Conservation (phyloP, 2,329 filamentous ascomycete genomes). For the Setomelanomma holmii region DNA sequence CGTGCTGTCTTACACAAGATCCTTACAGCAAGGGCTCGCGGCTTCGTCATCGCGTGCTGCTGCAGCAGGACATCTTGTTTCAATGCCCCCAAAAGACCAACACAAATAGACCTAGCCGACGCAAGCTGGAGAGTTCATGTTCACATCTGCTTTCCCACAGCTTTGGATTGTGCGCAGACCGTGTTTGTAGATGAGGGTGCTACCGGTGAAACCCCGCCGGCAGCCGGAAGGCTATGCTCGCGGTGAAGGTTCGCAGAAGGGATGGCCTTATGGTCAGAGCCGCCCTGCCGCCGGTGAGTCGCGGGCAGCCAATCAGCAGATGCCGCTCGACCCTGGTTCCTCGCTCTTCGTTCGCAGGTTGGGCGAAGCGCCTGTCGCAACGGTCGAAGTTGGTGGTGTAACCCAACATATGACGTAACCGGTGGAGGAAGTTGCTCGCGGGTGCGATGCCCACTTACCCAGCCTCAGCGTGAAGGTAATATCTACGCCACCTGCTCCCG, state of each 20-base stretch:
- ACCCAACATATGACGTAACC: constrained; percentile 23
- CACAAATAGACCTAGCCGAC: too few species aligned
- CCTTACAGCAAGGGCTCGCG: constrained; percentile 8
- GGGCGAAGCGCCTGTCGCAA: constrained; percentile 14
- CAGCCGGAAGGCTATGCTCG: constrained; percentile 10
- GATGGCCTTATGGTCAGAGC: constrained; percentile 9
- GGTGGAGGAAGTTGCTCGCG: constrained; percentile 7
- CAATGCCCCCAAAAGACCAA: too few species aligned
- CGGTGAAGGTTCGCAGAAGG: neutral
- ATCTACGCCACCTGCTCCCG: constrained; percentile 25
- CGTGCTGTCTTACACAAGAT: constrained; percentile 12
- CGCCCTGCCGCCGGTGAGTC: constrained; percentile 11
- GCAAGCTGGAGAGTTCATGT: neutral
- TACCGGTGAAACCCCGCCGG: constrained; percentile 13
- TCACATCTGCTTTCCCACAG: neutral
- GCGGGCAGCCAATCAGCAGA: constrained; percentile 16
- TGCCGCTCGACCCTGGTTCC: neutral
- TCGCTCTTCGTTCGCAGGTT: constrained; percentile 8
- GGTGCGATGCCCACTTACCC: constrained; percentile 16
- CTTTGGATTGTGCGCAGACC: neutral
- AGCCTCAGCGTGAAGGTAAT: constrained; percentile 25
- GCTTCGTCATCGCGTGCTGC: constrained; percentile 26
- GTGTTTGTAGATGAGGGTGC: neutral
- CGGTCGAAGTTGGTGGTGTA: constrained; percentile 5
- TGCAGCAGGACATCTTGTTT: constrained; percentile 21